Conservation (phyloP, 805 yeast genomes). For the Maudiozyma turicensis region DNA sequence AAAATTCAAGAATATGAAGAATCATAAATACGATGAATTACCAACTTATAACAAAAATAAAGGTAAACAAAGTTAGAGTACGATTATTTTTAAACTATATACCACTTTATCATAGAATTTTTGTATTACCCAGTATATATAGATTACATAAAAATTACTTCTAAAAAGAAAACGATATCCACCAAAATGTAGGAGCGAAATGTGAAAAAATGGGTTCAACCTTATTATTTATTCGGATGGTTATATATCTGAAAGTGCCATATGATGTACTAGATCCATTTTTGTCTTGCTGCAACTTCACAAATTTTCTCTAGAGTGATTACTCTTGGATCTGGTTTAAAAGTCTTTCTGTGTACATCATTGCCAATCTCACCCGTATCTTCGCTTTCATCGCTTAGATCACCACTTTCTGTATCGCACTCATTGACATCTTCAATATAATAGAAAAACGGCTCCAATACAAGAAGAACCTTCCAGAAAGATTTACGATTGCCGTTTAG, state of each 20-base stretch:
- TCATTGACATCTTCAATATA: conserved; percentile 29
- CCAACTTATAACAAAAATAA: conserved; percentile 29
- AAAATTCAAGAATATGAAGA: conserved; percentile 25
- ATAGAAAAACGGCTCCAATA: conserved; percentile 29
- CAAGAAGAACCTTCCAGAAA: conserved; percentile 30
- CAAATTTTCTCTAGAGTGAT: conserved; percentile 30
- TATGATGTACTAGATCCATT: conserved; percentile 20
- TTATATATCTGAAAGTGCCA: not conserved
- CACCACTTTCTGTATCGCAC: conserved; percentile 12
- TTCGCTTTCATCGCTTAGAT: conserved; percentile 4
- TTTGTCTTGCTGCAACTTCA: conserved; percentile 30
- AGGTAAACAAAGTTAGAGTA: conserved; percentile 17
- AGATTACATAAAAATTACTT: too few species aligned
- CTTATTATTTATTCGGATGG: not conserved
- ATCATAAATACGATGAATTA: conserved; percentile 33
- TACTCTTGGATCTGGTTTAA: conserved; percentile 29
- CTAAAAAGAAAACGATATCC: not conserved
- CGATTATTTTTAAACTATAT: too few species aligned
- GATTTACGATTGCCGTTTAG: conserved; percentile 21
- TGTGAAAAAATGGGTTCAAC: too few species aligned
- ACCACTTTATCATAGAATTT: too few species aligned
- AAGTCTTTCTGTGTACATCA: conserved; percentile 6
- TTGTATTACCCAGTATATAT: too few species aligned
- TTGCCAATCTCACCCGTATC: not conserved
- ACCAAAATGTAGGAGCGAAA: not conserved